Evolutionary conservation across 257 asterid genomes (phyloP), one percentile per base, ranked within the genome.

Genomic region (Anisodus tanguticus): DNA sequence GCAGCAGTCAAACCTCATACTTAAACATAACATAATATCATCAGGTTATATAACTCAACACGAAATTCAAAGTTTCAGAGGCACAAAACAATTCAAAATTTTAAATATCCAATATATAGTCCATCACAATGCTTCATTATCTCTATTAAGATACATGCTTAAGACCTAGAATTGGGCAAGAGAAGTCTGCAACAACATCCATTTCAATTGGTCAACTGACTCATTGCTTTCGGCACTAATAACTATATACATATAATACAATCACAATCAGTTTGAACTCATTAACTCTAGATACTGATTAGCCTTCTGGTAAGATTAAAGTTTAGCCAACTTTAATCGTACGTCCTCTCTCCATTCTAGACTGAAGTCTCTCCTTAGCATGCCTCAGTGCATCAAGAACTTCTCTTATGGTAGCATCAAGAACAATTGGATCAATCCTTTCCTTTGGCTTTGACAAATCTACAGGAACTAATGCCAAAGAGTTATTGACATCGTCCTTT

Each of bases 321-420:
- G 45, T 41, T 41, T 41, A 88, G 55, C 90, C 91, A 85, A 91
- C 94, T 85, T 37, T 88, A 78, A 94, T 86, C 89, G 84, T 83
- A n/a, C 87, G 84, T 17, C 90, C 84, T 82, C 90, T 88, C 87
- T 88, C 91, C 93, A 92, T 92, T 31, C 93, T 92, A 58, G 84
- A 88, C 68, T 88, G 98, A 59, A 93, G 91, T 58, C 90, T 88
- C 85, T 93, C 94, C 83, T 89, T 94, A 12, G 94, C 97, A 12
- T 82, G 90, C 82, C 90, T 89, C 15, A 95, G 79, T 8, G 94
- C 88, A 84, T 88, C 89, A 12, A 94, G 87, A 51, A 90, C 94
- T 85, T 92, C 91, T 84, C 85, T 90, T 76, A 93, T 98, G 9
- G 95, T 87, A 9, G 91, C 86, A 87, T 93, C 97, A 82, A 94